Evolutionary conservation across 2,329 filamentous ascomycete genomes (phyloP).

Genomic region (Triangularia setosa): DNA sequence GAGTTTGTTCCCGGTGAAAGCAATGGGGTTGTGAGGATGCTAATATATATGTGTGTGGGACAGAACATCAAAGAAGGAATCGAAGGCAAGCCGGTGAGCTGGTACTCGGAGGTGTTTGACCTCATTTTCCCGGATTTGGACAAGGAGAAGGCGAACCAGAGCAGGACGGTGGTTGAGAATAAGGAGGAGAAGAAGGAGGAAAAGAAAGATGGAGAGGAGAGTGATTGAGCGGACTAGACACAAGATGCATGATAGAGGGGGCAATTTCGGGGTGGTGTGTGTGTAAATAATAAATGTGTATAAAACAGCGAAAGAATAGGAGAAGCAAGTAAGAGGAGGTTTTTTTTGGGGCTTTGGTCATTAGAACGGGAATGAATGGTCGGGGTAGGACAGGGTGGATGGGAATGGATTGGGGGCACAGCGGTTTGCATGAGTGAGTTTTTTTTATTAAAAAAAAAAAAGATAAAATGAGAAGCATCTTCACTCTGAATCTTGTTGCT

Average conservation of each 20-base stretch:
- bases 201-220: conserved; percentile 42
- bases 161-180: conserved; percentile 54
- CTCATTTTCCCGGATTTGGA: conserved; percentile 84
- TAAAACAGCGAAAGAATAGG: background rate
- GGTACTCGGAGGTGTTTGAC: conserved; percentile 93
- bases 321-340: background rate
- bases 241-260: background rate
- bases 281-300: background rate
- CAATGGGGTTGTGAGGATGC: too few species aligned
- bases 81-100: conserved; percentile 82
- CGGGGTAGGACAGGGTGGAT: too few species aligned
- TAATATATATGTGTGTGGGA: conserved; percentile 18
- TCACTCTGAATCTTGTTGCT: too few species aligned
- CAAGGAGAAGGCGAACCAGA: conserved; percentile 66
- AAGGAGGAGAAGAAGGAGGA: conserved; percentile 46
- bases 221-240: background rate
- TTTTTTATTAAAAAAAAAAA: too few species aligned
- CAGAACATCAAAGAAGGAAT: conserved; percentile 98
- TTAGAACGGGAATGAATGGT: too few species aligned
- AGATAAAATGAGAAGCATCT: too few species aligned
- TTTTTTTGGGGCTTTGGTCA: background rate
- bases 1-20: conserved; percentile 35
- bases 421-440: too few species aligned
- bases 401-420: too few species aligned
- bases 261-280: too few species aligned